These are phyloP conservation scores for Bryoerythrophyllum caledonicum DNA, from an alignment of 225 moss, liverwort and hornwort species.

Conservation along the genomic window DNA sequence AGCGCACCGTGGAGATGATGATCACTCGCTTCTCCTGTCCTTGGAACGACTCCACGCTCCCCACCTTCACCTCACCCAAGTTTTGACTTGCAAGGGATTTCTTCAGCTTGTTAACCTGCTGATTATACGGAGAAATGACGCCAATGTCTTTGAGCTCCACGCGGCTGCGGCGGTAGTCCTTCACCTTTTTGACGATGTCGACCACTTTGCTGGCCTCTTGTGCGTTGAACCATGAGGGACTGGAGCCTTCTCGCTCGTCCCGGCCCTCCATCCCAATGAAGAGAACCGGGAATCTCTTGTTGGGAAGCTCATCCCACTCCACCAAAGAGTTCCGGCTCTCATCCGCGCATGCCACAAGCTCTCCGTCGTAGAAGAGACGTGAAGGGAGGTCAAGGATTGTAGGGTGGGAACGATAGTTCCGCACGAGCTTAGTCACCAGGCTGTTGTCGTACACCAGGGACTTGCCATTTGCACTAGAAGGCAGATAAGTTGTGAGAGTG, in stretches of 20 bases:
- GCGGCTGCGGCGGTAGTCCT: constrained; percentile 50
- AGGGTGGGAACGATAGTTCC: constrained; percentile 68
- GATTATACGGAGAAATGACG: constrained; percentile 64
- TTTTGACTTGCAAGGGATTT: constrained; percentile 51
- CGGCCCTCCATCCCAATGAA: constrained; percentile 62
- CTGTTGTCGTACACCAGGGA: constrained; percentile 51
- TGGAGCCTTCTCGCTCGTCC: constrained; percentile 61
- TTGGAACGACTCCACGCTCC: constrained; percentile 62
- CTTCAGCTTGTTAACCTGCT: constrained; percentile 62
- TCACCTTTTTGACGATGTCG: constrained; percentile 60
- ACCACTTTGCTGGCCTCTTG: constrained; percentile 66
- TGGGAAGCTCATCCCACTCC: constrained; percentile 62
- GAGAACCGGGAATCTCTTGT: constrained; percentile 50
- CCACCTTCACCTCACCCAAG: constrained; percentile 55
- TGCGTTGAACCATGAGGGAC: constrained; percentile 68
- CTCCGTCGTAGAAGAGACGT: constrained; percentile 61
- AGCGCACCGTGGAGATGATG: constrained; percentile 63
- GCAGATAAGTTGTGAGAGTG: constrained; percentile 47
- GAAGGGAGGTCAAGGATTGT: constrained; percentile 63
- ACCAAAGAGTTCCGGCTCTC: constrained; percentile 53
- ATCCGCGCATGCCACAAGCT: constrained; percentile 62
- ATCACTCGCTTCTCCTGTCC: constrained; percentile 67
- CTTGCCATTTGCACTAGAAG: constrained; percentile 49
- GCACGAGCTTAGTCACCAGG: constrained; percentile 61
- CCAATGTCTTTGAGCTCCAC: constrained; percentile 50